Base-by-base conservation (phyloP, 805 yeast species). In the Myxozyma sirexii region DNA sequence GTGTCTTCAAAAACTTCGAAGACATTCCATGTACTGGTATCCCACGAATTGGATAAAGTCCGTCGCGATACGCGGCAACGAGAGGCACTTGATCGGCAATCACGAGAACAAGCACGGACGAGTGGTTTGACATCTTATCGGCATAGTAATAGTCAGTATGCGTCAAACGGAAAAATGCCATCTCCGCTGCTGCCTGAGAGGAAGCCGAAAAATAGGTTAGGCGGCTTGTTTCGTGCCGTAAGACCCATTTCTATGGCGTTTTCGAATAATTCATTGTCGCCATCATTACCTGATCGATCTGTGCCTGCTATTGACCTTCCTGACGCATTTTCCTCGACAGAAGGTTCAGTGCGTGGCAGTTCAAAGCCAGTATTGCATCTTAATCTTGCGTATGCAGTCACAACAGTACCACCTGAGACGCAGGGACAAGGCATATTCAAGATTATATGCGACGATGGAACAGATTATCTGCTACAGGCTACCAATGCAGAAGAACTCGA, bases 381-480 rank as follows among this genome's bases (percentile, higher is more conserved):
- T 51, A 79, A 81, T 62, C 78, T 82, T 68, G 76, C 74, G 72
- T 74, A 67, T 63, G 72, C 66, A 63, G 77, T 73, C 64, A 76
- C 73, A 62, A 76, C 33, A 78, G 76, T 64, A 64, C 74, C 69
- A 67, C 77, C 65, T 74, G 79, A 39, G 12, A 47, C 19, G 31
- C 54, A 31, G 19, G 50, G 52, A 4, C 19, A 10, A 29, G 61
- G 65, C 58, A 69, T 78, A 38, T 79, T 81, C 70, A 79, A 78
- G 59, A 64, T 81, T 24, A 72, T 78, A 12, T 72, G 76, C 67
- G 76, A 75, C 33, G 78, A 77, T 57, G 81, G 80, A 13, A 81
- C 80, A 13, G 88, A 86, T 57, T 80, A 75, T 69, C 77, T 83
- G 41, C 79, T 92, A 68, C 97, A 93, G 72, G 86, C 93, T 0